These are phyloP conservation scores for Pseudogymnoascus sp. DNA, from an alignment of 2,329 filamentous ascomycete species.

Conservation along the genomic window DNA sequence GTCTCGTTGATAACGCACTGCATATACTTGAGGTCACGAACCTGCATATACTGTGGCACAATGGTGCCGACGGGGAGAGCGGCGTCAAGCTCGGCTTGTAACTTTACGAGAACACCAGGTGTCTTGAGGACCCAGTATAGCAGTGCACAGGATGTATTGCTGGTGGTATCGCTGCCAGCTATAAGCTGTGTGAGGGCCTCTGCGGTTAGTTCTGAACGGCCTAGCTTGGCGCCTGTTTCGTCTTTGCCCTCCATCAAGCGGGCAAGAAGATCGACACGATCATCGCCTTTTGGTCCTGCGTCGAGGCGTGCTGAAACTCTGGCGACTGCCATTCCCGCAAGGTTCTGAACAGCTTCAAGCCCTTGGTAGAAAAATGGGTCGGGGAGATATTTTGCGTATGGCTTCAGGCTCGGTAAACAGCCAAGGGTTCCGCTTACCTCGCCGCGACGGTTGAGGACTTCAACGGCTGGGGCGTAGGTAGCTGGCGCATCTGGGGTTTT, in stretches of 20 bases:
- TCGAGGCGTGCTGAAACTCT: conserved; percentile 69
- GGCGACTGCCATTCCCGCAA: conserved; percentile 83
- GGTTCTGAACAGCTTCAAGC: conserved; percentile 65
- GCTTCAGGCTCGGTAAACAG: conserved; percentile 65
- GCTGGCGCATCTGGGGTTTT: conserved; percentile 52
- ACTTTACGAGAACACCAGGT: conserved; percentile 61
- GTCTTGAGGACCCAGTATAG: conserved; percentile 68
- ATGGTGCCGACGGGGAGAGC: conserved; percentile 53
- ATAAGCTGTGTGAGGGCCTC: conserved; percentile 87
- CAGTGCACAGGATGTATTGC: conserved; percentile 74
- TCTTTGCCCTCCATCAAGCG: conserved; percentile 82
- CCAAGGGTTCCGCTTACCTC: conserved; percentile 80
- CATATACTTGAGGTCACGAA: conserved; percentile 71
- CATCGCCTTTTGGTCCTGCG: conserved; percentile 55
- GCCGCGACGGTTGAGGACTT: conserved; percentile 81
- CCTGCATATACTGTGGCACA: conserved; percentile 64
- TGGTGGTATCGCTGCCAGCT: conserved; percentile 69
- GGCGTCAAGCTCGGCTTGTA: conserved; percentile 69
- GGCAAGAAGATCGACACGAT: conserved; percentile 72
- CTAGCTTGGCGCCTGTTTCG: conserved; percentile 66
- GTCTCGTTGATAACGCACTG: conserved; percentile 73
- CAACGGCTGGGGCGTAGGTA: conserved; percentile 69
- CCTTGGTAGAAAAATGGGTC: conserved; percentile 76
- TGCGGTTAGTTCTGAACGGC: conserved; percentile 73
- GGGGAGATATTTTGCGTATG: conserved; percentile 72